These are phyloP conservation scores for Peronospora belbahrii DNA, from an alignment of 352 stramenopile species.

Conservation along the genomic window DNA sequence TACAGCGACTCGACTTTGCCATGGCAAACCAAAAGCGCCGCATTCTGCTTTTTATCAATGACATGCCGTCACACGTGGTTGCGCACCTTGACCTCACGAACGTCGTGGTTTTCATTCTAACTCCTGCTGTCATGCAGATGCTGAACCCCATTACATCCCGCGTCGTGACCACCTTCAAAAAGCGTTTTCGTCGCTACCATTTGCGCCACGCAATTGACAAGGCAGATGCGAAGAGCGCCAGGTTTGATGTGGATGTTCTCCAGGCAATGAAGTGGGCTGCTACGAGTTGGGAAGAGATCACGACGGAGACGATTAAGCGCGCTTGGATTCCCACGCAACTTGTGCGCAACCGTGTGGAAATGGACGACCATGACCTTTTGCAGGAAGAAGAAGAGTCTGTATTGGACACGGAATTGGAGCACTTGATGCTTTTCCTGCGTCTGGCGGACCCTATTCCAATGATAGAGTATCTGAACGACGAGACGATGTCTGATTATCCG, in stretches of 20 bases:
- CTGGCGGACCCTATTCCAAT: constrained; percentile 53
- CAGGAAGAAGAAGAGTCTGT: constrained; percentile 54
- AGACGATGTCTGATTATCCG: constrained; percentile 54
- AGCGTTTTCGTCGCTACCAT: constrained; percentile 64
- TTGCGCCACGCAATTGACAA: constrained; percentile 59
- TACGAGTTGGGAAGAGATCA: constrained; percentile 64
- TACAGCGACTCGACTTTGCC: constrained; percentile 70
- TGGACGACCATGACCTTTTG: constrained; percentile 40
- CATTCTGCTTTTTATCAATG: constrained; percentile 74
- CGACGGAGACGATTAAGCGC: constrained; percentile 56
- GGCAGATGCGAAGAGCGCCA: constrained; percentile 35
- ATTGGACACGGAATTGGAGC: constrained; percentile 54
- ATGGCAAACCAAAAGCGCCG: constrained; percentile 71
- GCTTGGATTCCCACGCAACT: constrained; percentile 57
- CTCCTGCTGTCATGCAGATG: constrained; percentile 38
- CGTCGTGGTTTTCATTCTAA: constrained; percentile 60
- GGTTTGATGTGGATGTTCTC: constrained; percentile 61
- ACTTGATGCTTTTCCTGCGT: constrained; percentile 58
- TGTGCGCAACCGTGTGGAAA: constrained; percentile 38
- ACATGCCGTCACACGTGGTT: constrained; percentile 68
- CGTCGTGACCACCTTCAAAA: constrained; percentile 62
- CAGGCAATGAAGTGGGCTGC: constrained; percentile 76
- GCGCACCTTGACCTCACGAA: constrained; percentile 70
- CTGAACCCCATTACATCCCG: constrained; percentile 62
- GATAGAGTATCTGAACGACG: constrained; percentile 66